Evolutionary conservation across 2,329 filamentous ascomycete species (phyloP), one percentile per base, ranked within the genome.

Genomic region (Fusarium illudens): DNA sequence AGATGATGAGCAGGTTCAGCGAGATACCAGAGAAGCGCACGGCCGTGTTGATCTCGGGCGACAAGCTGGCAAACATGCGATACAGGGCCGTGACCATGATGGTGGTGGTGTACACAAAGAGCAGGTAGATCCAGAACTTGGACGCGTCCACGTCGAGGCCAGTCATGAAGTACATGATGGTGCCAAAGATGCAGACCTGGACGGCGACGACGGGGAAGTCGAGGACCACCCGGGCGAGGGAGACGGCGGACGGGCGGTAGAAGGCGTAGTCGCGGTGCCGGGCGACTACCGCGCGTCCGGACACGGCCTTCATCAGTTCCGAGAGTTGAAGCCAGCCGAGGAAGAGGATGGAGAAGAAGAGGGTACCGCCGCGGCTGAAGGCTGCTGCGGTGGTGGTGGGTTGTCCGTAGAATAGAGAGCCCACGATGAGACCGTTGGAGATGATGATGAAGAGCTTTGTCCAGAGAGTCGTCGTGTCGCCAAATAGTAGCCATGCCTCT

Each of bases 371-470:
- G 9, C 82, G 79, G 12, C 78, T 70, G 77, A 90, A 94, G 76
- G 92, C 90, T 57, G 89, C 90, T 2, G 77, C 77, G 0, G 90
- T 92, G 46, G 84, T 82, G 1, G 80, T 67, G 1, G 84, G 79
- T 29, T 92, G 79, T 64, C 92, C 87, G 72, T 93, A 92, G 79
- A 96, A 96, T 17, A 96, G 83, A 3, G 90, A 92, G 2, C 92
- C 90, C 56, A 94, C 89, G 64, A 96, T 92, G 10, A 96, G 83
- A 5, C 78, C 82, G 75, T 92, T 92, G 60, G 90, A 86, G 60
- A 95, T 79, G 71, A 94, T 92, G 75, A 93, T 93, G 78, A 93
- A 91, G 62, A 91, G 84, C 70, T 95, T 96, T 37, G 92, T 95
- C 76, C 89, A 90, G 1, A 96, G 83, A 0, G 91, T 90, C 1